phyloP scores from a whole-genome alignment of 1,284 basidiomycete genomes.

The Sparassis latifolia region DNA sequence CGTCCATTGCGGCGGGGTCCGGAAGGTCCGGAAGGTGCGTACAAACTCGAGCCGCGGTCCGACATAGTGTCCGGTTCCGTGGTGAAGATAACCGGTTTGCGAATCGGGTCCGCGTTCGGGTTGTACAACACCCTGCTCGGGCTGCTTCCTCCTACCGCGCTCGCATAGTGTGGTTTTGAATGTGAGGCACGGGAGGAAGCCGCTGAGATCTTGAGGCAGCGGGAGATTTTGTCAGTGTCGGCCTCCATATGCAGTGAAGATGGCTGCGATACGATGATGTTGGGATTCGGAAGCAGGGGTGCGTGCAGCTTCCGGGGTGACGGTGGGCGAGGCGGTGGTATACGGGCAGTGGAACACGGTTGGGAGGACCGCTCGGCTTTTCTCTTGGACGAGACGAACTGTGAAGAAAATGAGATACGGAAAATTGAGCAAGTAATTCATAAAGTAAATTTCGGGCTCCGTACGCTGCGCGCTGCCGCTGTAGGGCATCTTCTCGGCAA shows the following conservation, averaged over 20 bases:
- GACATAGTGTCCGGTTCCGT: slow-evolving; percentile 57
- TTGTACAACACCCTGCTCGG: slow-evolving; percentile 57
- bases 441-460: slow-evolving; percentile 18
- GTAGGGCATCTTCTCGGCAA: slow-evolving; percentile 62
- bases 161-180: slow-evolving; percentile 8
- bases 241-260: slow-evolving; percentile 38
- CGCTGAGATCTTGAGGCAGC: slow-evolving; percentile 57
- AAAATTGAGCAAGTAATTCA: background rate
- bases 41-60: slow-evolving; percentile 46
- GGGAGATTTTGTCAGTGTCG: slow-evolving; percentile 58
- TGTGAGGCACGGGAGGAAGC: slow-evolving; percentile 31
- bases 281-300: slow-evolving; percentile 25
- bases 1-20: slow-evolving; percentile 13
- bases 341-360: slow-evolving; percentile 21
- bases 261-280: slow-evolving; percentile 28
- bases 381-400: slow-evolving; percentile 43
- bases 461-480: slow-evolving; percentile 57
- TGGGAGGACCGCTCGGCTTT: slow-evolving; percentile 37
- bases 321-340: slow-evolving; percentile 18
- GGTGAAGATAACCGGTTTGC: slow-evolving; percentile 41
- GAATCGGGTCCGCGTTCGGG: slow-evolving; percentile 62
- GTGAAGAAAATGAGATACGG: slow-evolving; percentile 1
- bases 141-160: slow-evolving; percentile 23
- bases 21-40: slow-evolving; percentile 33
- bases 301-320: slow-evolving; percentile 24